Evolutionary conservation across 352 stramenopile genomes (phyloP), one percentile per base, ranked within the genome.

Genomic region (Globisporangium radiosum): DNA sequence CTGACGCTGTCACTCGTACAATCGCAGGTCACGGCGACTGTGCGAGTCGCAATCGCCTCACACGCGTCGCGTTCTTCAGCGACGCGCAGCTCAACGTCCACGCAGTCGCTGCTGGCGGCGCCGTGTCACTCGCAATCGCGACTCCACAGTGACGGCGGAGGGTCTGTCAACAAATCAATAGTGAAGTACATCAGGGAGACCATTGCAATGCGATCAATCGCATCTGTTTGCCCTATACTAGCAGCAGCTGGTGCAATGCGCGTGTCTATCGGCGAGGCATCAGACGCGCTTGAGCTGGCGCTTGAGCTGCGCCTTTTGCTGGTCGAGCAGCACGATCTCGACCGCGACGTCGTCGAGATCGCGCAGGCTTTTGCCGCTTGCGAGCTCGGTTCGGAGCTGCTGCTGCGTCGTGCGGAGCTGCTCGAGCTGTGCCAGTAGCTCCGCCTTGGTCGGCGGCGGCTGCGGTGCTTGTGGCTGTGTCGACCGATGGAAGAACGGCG

Each of bases 91-190:
- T 78, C 36, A 39, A 65, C 3, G 73, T 94, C 8, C 19, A 68
- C 13, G 65, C 51, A 3, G 63, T 75, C n/a, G 54, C 54, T 19
- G 81, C 78, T 2, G 84, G 74, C 43, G 81, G 84, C 3, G 84
- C 84, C 11, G 80, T 88, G 40, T 94, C 84, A 7, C 68, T 92
- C 43, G 84, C 73, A 10, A 56, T 83, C 4, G 70, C 67, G 11
- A 11, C 11, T 6, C 37, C 37, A 9, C 39, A 2, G 37, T 54
- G 15, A 54, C 43, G 25, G 25, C 25, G 25, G 25, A 3, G 25
- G 25, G 5, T 15, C 43, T 47, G 15, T 6, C 7, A 11, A 43
- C 39, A 7, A 11, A 43, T 11, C 39, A 43, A 11, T 43, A 43
- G 39, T 5, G 25, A 33, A 33, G 25, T 33, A 33, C 25, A 33